Base-by-base conservation (phyloP, 2,329 filamentous ascomycete species). In the Alternaria dauci region DNA sequence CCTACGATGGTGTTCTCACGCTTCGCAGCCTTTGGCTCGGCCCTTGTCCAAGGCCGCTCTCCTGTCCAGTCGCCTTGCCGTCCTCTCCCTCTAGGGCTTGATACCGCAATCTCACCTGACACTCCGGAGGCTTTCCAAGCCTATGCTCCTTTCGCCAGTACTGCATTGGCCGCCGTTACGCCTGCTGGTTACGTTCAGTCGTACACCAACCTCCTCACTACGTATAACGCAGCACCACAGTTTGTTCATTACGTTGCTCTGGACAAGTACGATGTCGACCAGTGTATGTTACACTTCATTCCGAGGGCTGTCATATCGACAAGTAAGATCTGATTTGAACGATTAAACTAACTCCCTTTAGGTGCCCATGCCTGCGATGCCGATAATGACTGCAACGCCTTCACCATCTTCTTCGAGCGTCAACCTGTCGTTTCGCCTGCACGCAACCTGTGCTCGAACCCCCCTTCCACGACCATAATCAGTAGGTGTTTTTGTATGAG, bases 331-430 rank as follows among this genome's bases (percentile, higher is more conserved):
- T 38, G 12, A 8, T 16, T 23, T 30, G 16, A 36, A 34, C 16
- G n/a, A 23, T 36, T n/a, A 44, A 32, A 36, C 56, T 42, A 39
- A 55, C 2, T 26, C 5, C 14, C 8, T 23, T 26, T 7, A 60
- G 58, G 58, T 34, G 58, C 58, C 20, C 38, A 46, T 18, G 36
- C 18, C 32, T 70, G 67, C 38, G 32, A 62, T 26, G 28, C 16
- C 6, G 62, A 58, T n/a, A 42, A 23, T 14, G 55, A 60, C 11
- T 71, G 69, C 54, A 57, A 62, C 12, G 58, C 59, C 12, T 68
- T 71, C 66, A 66, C 69, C 51, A 63, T 69, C 56, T 72, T 65
- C 57, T 67, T 65, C 39, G 68, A 70, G 46, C 65, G 68, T 39
- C 53, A 60, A 16, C 70, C 68, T 1, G 36, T 23, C 26, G 16